Base-by-base conservation (phyloP, 2,329 filamentous ascomycete species). In the Atkinsonella hypoxylon region DNA sequence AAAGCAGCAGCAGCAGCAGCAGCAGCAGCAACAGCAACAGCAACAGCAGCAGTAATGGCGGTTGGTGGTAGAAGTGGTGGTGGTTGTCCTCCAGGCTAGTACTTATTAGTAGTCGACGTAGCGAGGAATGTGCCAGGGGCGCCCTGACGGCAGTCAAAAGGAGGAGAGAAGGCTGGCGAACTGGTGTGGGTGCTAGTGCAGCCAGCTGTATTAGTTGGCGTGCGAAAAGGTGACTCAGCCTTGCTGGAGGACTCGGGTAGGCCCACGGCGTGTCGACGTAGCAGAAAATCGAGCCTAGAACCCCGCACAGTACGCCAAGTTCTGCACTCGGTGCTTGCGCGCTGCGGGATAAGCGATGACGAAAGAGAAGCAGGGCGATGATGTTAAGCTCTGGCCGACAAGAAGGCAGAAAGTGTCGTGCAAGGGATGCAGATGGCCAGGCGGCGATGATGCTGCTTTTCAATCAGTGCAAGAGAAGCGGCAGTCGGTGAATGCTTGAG, bases 191-290 rank as follows among this genome's bases (percentile, higher is more conserved):
- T 20, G 22, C 32, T 10, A 4, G 36, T 22, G 45, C 36, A n/a
- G 8, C 38, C 26, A 30, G 36, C 46, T 32, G 38, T 17, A 17
- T 38, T 48, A 22, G 47, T 34, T 42, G 39, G 47, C 47, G 39
- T 18, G 30, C 38, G 47, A 38, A 38, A 48, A 12, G 18, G 47
- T 49, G 31, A 49, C 31, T 49, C 41, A 44, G 40, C 2, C 47
- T 44, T 39, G 47, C 32, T 12, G 34, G 34, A 4, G 34, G 47
- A 10, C 47, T 26, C 30, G 40, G 40, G 47, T 38, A 30, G 48
- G 48, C 42, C 41, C 48, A 20, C 42, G 48, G 42, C 22, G 32
- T 45, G 48, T 49, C n/a, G 10, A 18, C 31, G 26, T 40, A 39
- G 18, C 22, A 17, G 17, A 32, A 26, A 41, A 31, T 22, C 6